Evolutionary conservation across 2,329 filamentous ascomycete species (phyloP).

Genomic region (Colletotrichum chrysophilum): DNA sequence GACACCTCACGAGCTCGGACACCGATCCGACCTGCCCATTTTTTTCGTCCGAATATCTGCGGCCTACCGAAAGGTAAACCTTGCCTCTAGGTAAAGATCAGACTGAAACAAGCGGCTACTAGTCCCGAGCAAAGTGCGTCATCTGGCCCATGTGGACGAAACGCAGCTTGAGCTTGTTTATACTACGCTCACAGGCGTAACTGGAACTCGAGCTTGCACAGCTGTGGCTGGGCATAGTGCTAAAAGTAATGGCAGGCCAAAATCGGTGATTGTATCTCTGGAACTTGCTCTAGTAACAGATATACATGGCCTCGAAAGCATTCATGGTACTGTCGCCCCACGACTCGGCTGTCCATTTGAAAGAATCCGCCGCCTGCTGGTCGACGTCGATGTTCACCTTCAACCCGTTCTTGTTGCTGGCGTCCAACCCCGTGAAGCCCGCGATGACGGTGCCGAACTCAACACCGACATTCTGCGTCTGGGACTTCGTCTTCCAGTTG

Average conservation of each 20-base stretch:
- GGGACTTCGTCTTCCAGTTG: neutral
- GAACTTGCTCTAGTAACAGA: neutral
- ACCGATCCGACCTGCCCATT: neutral
- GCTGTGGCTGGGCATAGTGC: neutral
- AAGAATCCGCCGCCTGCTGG: neutral
- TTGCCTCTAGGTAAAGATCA: neutral
- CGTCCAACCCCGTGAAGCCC: neutral
- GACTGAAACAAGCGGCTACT: neutral
- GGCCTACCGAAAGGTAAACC: neutral
- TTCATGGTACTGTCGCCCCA: neutral
- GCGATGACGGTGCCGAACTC: neutral
- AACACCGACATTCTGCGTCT: neutral
- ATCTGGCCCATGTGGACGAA: neutral
- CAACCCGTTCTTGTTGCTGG: neutral
- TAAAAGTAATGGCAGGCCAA: neutral
- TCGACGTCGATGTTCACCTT: neutral
- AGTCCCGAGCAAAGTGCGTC: neutral
- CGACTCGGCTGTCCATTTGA: neutral
- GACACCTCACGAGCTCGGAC: neutral
- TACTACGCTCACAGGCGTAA: neutral
- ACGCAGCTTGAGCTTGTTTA: neutral
- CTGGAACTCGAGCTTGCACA: neutral
- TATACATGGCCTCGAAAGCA: neutral
- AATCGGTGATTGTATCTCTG: neutral
- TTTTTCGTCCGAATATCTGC: neutral